These are phyloP conservation scores for Rhytidhysteron rufulum DNA, from an alignment of 2,329 filamentous ascomycete genomes.

Conservation along the genomic window DNA sequence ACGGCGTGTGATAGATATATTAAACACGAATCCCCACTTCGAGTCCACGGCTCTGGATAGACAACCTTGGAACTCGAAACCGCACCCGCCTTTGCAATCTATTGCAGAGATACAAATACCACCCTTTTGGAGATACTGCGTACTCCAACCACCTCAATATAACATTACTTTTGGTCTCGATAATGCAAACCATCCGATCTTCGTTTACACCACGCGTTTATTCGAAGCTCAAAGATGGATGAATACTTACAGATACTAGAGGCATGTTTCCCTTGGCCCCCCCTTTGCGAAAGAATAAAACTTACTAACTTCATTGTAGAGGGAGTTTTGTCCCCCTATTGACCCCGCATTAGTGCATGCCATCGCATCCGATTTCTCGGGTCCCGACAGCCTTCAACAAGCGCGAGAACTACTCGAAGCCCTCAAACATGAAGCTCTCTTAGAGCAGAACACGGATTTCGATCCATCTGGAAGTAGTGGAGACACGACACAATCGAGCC, in stretches of 20 bases:
- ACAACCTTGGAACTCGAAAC: too few relatives aligned
- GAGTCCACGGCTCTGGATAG: too few relatives aligned
- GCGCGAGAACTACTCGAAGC: conserved; percentile 60
- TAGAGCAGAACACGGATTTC: conserved; percentile 71
- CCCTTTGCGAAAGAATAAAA: conserved; percentile 7
- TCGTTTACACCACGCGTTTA: background rate
- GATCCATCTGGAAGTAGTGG: conserved; percentile 70
- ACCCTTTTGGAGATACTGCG: too few relatives aligned
- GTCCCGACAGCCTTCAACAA: conserved; percentile 50
- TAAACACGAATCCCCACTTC: too few relatives aligned
- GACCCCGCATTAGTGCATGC: conserved; percentile 75
- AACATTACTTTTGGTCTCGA: too few relatives aligned
- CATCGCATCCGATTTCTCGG: conserved; percentile 70
- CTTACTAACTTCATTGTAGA: conserved; percentile 41
- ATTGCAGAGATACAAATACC: too few relatives aligned
- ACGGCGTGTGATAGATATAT: too few relatives aligned
- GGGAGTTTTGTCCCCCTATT: conserved; percentile 68
- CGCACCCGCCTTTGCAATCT: too few relatives aligned
- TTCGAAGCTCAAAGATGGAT: conserved; percentile 29
- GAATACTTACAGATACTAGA: conserved; percentile 30
- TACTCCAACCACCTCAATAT: too few relatives aligned
- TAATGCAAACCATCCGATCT: background rate
- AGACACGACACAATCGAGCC: conserved; percentile 14
- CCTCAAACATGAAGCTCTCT: conserved; percentile 60
- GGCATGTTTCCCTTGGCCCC: conserved; percentile 15